phyloP scores from a whole-genome alignment of 1,284 basidiomycete species.

The Rhodotorula sp. region DNA sequence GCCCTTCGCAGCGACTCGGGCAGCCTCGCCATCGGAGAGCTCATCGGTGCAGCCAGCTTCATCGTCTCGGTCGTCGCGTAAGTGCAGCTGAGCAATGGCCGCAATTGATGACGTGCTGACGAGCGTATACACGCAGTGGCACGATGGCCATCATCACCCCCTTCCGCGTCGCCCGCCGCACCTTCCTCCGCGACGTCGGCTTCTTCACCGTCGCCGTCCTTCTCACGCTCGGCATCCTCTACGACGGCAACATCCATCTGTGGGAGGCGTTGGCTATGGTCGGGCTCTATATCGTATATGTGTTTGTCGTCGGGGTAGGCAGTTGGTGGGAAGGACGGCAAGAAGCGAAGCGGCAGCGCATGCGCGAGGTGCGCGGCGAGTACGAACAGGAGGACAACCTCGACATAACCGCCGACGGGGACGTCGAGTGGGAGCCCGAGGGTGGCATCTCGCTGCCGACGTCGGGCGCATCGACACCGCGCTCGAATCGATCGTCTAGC shows the following conservation, averaged over 20 bases:
- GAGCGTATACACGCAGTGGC: conserved; percentile 56
- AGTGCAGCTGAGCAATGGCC: not conserved
- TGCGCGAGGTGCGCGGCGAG: conserved; percentile 32
- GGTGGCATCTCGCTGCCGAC: conserved; percentile 11
- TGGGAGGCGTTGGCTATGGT: conserved; percentile 77
- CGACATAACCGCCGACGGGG: conserved; percentile 20
- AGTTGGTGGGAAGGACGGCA: conserved; percentile 68
- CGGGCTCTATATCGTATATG: conserved; percentile 75
- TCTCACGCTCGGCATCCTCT: conserved; percentile 72
- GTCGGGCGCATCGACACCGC: conserved; percentile 24
- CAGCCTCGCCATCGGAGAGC: conserved; percentile 87
- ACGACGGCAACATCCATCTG: conserved; percentile 70
- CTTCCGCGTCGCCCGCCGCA: conserved; percentile 74
- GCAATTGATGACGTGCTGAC: conserved; percentile 61
- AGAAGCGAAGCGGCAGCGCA: conserved; percentile 55
- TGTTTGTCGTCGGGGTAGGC: conserved; percentile 69
- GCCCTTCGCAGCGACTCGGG: conserved; percentile 85
- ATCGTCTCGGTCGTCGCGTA: conserved; percentile 85
- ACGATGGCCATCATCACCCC: conserved; percentile 94
- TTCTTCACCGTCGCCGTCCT: conserved; percentile 84
- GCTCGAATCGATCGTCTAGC: conserved; percentile 4
- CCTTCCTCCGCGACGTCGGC: conserved; percentile 88
- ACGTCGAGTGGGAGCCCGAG: conserved; percentile 22
- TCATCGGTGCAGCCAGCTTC: conserved; percentile 92
- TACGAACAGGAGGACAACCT: conserved; percentile 33